Base-by-base conservation (phyloP, 1,284 basidiomycete genomes). In the Microbotryomycetes sp. region DNA sequence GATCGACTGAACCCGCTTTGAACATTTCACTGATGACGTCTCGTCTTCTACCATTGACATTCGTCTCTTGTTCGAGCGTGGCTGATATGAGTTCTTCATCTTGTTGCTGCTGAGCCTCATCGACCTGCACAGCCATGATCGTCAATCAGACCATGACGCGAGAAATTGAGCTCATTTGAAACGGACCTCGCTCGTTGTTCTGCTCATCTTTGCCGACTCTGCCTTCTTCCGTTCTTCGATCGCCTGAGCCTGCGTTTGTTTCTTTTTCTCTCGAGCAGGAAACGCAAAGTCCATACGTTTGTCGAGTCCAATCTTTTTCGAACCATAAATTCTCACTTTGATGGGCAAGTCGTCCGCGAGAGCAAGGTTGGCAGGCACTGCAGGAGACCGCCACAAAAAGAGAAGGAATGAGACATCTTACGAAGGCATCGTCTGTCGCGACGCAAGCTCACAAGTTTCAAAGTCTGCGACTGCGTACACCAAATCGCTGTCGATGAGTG, bases 1-100 rank as follows among this genome's bases (percentile, higher is more conserved):
- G 67, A 32, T 69, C 67, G 42, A 58, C 47, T 22, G 47, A 60
- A n/a, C 67, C 67, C 9, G 57, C 65, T 28, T 64, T 60, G 63
- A 66, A 69, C 45, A 69, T 58, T 26, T 60, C 54, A 32, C 56
- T 54, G 49, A 69, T 46, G 9, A 66, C 2, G 49, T 69, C 67
- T 15, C 42, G 22, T 36, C 52, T 31, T 28, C 52, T 56, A 16
- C 48, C 63, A 23, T 54, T 54, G 9, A 58, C 42, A n/a, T 65
- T 48, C 3, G 66, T 56, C 15, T 67, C 54, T 3, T 23, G 45
- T 61, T 62, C 63, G 25, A 59, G 48, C 26, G 56, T n/a, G 23
- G 64, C 66, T 30, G 29, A 46, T 47, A 29, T 6, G 23, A n/a
- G 25, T 19, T 29, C 25, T 16, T 47, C 25, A 25, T 42, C 36